Evolutionary conservation across 2,329 filamentous ascomycete genomes (phyloP), one percentile per base, ranked within the genome.

Genomic region (Colletotrichum melonis): DNA sequence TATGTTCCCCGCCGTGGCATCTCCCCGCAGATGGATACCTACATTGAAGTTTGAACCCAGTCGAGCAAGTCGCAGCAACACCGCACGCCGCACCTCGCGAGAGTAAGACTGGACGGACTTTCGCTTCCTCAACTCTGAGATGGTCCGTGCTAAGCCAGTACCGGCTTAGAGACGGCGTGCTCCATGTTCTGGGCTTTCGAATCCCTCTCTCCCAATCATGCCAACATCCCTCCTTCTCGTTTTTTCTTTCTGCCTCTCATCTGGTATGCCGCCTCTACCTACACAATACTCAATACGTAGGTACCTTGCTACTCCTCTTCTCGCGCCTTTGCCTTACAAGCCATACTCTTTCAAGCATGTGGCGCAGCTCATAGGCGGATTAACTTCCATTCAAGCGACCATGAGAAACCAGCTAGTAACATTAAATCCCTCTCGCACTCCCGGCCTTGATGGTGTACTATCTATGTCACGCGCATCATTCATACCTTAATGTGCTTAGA

Each of bases 281-380:
- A 35, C 30, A 32, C 8, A 32, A 32, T 32, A 32, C 30, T 32
- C 30, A 32, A 32, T 32, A 32, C 30, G 30, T 32, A 32, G 8
- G 30, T 32, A 32, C 30, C 30, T 32, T 11, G 30, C 30, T 38
- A 16, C 55, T 22, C 32, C 22, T 14, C 49, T 26, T 35, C 54
- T 14, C 58, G 35, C 42, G 42, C 19, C 7, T 19, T 22, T 19
- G 19, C 16, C 52, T 28, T 52, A 35, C 32, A 30, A 26, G 35
- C 56, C n/a, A 56, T 46, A 8, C n/a, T 54, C 42, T 28, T 68
- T 26, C 24, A 30, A 35, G 58, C 64, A 72, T 57, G 69, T 72
- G 69, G 64, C 57, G 58, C 30, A 54, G 49, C 64, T 58, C 22
- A 69, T 68, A 72, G 64, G 64, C 69, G 57, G 69, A 69, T 72